These are phyloP conservation scores for Chaetomium fimeti DNA, from an alignment of 495 filamentous ascomycete species.

Conservation along the genomic window DNA sequence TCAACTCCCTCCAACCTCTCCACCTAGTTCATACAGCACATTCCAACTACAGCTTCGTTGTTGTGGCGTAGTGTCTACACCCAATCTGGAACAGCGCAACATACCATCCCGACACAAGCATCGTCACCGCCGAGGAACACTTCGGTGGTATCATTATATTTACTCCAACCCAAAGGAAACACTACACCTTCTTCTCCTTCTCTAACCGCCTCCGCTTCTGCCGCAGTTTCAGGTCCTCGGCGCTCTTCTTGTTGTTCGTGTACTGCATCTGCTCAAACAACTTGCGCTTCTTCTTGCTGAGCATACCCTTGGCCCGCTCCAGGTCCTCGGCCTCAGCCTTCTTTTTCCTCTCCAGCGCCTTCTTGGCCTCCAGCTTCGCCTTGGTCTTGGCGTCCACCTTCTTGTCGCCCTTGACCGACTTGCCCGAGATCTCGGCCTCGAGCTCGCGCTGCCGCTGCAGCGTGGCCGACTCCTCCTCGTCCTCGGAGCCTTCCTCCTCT, in stretches of 20 bases:
- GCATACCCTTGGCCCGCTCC: conserved; percentile 87
- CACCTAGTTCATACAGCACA: too few species aligned
- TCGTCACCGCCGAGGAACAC: background rate
- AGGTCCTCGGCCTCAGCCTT: conserved; percentile 77
- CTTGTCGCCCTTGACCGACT: conserved; percentile 42
- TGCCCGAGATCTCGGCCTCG: conserved; percentile 76
- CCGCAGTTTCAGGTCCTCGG: conserved; percentile 69
- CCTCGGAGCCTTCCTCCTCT: conserved; percentile 46
- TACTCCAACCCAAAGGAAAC: background rate
- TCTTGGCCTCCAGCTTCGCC: conserved; percentile 58
- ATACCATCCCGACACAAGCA: background rate
- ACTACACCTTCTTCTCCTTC: conserved; percentile 48
- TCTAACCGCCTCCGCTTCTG: conserved; percentile 87
- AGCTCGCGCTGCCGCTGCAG: conserved; percentile 76
- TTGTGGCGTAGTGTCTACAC: too few species aligned
- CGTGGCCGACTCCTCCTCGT: conserved; percentile 50
- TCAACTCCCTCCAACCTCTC: too few species aligned
- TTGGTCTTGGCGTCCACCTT: conserved; percentile 55
- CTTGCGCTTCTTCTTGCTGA: conserved; percentile 88
- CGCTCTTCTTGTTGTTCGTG: conserved; percentile 79
- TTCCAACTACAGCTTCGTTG: too few species aligned
- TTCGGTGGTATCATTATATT: conserved; percentile 13
- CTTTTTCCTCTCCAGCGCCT: conserved; percentile 67
- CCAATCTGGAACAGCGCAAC: too few species aligned
- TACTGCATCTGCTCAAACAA: conserved; percentile 89